Conservation (phyloP, 2,329 filamentous ascomycete species). For the Fusarium solani-melongenae region DNA sequence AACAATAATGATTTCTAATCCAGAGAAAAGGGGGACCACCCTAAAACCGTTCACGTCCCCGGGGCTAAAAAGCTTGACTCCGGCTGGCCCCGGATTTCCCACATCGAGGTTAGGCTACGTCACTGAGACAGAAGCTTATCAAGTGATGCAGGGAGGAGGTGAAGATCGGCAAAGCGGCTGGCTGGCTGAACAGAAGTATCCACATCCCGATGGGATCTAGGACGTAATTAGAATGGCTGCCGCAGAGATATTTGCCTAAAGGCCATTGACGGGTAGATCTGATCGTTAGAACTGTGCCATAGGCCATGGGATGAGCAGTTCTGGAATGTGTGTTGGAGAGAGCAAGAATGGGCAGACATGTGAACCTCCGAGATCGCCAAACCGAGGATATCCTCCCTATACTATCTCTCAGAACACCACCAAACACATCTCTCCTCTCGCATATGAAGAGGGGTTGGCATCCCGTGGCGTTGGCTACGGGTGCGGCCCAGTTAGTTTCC, state of each 20-base stretch:
- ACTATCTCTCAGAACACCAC: not conserved
- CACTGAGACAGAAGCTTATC: not conserved
- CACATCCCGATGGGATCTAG: not conserved
- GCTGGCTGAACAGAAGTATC: not conserved
- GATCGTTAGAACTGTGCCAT: not conserved
- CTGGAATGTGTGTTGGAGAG: not conserved
- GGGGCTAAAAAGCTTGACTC: not conserved
- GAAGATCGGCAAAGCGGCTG: not conserved
- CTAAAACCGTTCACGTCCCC: not conserved
- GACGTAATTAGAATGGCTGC: not conserved
- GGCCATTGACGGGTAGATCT: not conserved
- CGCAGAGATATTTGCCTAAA: not conserved
- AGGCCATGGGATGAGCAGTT: not conserved
- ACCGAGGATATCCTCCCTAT: not conserved
- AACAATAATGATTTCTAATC: not conserved
- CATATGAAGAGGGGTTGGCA: not conserved
- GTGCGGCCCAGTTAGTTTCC: not conserved
- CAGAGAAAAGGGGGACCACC: not conserved
- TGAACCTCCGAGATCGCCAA: not conserved
- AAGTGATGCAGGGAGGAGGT: not conserved
- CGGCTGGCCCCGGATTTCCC: not conserved
- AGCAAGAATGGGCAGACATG: not conserved
- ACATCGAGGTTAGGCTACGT: not conserved
- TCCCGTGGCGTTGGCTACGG: not conserved
- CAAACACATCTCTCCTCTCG: not conserved